Percentiles rank a stretch among this genome's conserved stretches.
These are phyloP conservation scores for Cyberlindnera maritima DNA, from an alignment of 805 yeast species.

Conservation along the genomic window DNA sequence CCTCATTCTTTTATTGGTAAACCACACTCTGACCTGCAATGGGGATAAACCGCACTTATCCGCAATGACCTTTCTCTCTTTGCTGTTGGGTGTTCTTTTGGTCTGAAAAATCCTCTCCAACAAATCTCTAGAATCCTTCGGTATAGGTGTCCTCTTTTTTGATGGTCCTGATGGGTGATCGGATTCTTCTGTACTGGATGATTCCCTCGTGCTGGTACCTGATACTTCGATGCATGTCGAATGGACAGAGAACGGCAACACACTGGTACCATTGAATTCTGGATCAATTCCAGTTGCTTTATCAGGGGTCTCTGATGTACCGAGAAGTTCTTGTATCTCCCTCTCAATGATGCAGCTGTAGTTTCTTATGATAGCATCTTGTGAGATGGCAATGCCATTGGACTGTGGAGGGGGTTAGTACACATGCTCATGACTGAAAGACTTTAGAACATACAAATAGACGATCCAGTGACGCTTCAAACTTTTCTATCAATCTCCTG, in stretches of 20 bases:
- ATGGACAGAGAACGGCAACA: not conserved
- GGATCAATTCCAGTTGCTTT: no score
- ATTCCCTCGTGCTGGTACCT: not conserved
- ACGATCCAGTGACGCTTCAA: constrained; percentile 6
- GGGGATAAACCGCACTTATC: constrained; percentile 29
- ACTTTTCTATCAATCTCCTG: not conserved
- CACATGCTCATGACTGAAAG: not conserved
- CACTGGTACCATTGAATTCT: not conserved
- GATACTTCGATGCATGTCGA: not conserved
- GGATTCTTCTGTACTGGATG: not conserved
- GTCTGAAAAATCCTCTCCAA: constrained; percentile 24
- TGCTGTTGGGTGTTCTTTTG: constrained; percentile 29
- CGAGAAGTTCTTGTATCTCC: not conserved
- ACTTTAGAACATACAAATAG: constrained; percentile 2
- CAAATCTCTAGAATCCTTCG: constrained; percentile 13
- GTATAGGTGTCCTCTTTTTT: constrained; percentile 11
- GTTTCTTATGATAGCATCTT: constrained; percentile 1
- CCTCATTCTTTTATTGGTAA: constrained; percentile 32
- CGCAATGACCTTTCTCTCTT: constrained; percentile 30
- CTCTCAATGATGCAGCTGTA: constrained; percentile 1
- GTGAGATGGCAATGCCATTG: not conserved
- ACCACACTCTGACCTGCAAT: constrained; percentile 35
- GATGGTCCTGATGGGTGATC: not conserved
- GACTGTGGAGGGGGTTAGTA: not conserved
- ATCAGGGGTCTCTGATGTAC: not conserved